phyloP scores from a whole-genome alignment of 192 early-diverging fungal genomes.

The Pilaira anomala region DNA sequence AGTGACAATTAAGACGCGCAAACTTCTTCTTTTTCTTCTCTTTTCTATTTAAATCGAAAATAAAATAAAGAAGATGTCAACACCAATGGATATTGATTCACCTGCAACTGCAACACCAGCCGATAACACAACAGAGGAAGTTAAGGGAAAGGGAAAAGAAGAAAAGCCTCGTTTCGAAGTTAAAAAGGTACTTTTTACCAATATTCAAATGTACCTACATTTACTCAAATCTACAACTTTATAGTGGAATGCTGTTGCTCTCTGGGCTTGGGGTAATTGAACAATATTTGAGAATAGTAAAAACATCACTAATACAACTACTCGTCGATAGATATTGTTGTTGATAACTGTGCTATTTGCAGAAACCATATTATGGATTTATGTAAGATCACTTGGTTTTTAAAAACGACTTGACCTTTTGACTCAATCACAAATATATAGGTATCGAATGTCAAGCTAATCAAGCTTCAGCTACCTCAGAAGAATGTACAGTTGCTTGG shows the following conservation, averaged over 20 bases:
- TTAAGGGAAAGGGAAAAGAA: slow-evolving; percentile 53
- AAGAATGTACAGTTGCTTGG: slow-evolving; percentile 96
- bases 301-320: background rate
- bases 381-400: slow-evolving; percentile 54
- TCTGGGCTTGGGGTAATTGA: slow-evolving; percentile 94
- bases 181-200: slow-evolving; percentile 68
- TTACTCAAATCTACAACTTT: background rate
- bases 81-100: slow-evolving; percentile 38
- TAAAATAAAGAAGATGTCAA: slow-evolving; percentile 19
- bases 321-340: slow-evolving; percentile 86
- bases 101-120: background rate
- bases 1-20: background rate
- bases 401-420: background rate
- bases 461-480: slow-evolving; percentile 87
- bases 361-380: slow-evolving; percentile 99
- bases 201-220: background rate
- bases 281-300: background rate
- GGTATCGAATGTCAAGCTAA: slow-evolving; percentile 98
- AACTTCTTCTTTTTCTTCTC: background rate
- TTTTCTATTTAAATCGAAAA: background rate
- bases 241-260: slow-evolving; percentile 97
- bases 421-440: slow-evolving; percentile 20
- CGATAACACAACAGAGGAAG: slow-evolving; percentile 4
- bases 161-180: slow-evolving; percentile 89
- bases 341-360: slow-evolving; percentile 98